A percentile compares a stretch with the other conserved stretches of the same genome.
These are phyloP conservation scores for Aspergillus nidulans DNA, from an alignment of 495 filamentous ascomycete genomes.

Conservation along the genomic window DNA sequence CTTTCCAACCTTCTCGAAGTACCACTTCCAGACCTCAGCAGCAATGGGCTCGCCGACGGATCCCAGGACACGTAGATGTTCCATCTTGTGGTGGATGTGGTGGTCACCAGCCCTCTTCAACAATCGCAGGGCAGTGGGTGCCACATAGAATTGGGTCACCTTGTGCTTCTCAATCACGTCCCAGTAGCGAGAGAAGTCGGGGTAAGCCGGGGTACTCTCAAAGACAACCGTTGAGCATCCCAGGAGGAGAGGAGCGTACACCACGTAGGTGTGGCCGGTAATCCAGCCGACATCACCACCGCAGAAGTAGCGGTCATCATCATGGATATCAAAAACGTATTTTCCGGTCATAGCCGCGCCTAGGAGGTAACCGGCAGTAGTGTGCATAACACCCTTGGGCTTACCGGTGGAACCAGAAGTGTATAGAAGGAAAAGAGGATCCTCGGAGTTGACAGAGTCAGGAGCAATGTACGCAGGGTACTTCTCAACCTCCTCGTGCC, in stretches of 20 bases:
- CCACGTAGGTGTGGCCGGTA: constrained; percentile 98
- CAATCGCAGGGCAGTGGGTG: constrained; percentile 87
- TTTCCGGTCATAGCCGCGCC: constrained; percentile 93
- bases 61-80: constrained; percentile 80
- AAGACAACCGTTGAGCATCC: constrained; percentile 97
- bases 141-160: constrained; percentile 98
- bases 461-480: constrained; percentile 87
- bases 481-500: constrained; percentile 97
- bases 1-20: constrained; percentile 92
- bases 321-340: constrained; percentile 98
- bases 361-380: constrained; percentile 88
- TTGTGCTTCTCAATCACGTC: constrained; percentile 93
- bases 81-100: constrained; percentile 85
- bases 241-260: constrained; percentile 90
- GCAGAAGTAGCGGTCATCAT: constrained; percentile 90
- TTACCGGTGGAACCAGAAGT: constrained; percentile 97
- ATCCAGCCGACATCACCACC: constrained; percentile 99
- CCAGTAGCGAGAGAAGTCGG: constrained; percentile 98
- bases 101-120: constrained; percentile 93
- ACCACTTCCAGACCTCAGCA: constrained; percentile 99
- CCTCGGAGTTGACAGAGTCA: constrained; percentile 83
- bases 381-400: constrained; percentile 99
- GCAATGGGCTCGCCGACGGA: constrained; percentile 99
- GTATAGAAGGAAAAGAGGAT: constrained; percentile 96
- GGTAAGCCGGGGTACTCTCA: constrained; percentile 96